Percentiles rank a stretch among this genome's conserved stretches.
These are phyloP conservation scores for Podosphaera xanthii DNA, from an alignment of 2,329 filamentous ascomycete species.

Conservation along the genomic window DNA sequence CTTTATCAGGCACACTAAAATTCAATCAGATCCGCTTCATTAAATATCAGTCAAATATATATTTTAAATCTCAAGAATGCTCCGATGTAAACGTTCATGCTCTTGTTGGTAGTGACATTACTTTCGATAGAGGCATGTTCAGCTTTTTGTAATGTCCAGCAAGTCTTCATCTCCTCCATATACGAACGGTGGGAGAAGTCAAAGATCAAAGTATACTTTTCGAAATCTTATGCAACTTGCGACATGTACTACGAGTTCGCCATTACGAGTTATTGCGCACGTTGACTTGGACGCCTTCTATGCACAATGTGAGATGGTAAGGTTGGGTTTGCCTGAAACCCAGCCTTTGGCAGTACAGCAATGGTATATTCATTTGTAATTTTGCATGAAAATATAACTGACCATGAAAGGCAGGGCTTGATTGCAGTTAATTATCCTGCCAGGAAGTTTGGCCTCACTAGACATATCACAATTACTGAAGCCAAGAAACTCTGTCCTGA, in stretches of 20 bases:
- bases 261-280: slow-evolving; percentile 70
- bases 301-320: slow-evolving; percentile 83
- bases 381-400: background rate
- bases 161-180: slow-evolving; percentile 23
- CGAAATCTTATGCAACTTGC: slow-evolving; percentile 60
- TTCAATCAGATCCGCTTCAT: no score
- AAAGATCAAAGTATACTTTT: slow-evolving; percentile 56
- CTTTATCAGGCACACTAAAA: no score
- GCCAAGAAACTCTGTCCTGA: slow-evolving; percentile 71
- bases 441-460: slow-evolving; percentile 52
- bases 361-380: slow-evolving; percentile 31
- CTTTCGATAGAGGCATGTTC: no score
- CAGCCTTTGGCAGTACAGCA: slow-evolving; percentile 82
- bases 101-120: no score
- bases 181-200: slow-evolving; percentile 6
- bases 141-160: background rate
- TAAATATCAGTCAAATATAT: no score
- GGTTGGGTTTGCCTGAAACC: slow-evolving; percentile 50
- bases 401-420: slow-evolving; percentile 46
- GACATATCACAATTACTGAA: slow-evolving; percentile 59
- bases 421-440: slow-evolving; percentile 96
- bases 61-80: no score
- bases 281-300: slow-evolving; percentile 97
- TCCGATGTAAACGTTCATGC: no score
- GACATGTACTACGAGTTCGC: slow-evolving; percentile 45